Evolutionary conservation across 108 stramenopile species (phyloP).

Genomic region (Fragilaria crotonensis): DNA sequence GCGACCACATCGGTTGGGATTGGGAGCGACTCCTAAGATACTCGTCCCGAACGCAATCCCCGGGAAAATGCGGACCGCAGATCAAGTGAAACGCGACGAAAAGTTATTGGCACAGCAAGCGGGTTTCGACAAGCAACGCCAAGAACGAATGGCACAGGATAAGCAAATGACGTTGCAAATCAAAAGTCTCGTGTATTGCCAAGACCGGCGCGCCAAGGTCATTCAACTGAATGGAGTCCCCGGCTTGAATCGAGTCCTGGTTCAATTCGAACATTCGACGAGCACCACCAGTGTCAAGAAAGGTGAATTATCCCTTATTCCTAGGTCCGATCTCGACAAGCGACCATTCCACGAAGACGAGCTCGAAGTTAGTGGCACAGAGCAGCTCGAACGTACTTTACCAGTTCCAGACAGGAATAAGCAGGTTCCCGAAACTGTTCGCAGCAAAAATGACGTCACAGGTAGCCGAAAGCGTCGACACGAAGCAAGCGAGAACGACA

Average conservation of each 20-base stretch:
- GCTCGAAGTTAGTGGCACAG: background rate
- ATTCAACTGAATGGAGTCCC: conserved; percentile 68
- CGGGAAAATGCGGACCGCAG: conserved; percentile 22
- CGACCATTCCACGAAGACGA: conserved; percentile 40
- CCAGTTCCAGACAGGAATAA: background rate
- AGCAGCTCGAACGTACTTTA: no score
- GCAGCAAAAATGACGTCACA: background rate
- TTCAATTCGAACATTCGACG: conserved; percentile 50
- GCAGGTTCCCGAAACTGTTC: background rate
- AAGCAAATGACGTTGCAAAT: conserved; percentile 67
- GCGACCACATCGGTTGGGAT: conserved; percentile 73
- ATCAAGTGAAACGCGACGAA: conserved; percentile 64
- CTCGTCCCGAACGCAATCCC: conserved; percentile 17
- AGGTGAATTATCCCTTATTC: conserved; percentile 34
- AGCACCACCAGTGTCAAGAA: conserved; percentile 49
- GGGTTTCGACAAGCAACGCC: conserved; percentile 38
- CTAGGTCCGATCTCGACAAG: conserved; percentile 49
- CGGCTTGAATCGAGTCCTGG: conserved; percentile 70
- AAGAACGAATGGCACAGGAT: conserved; percentile 42
- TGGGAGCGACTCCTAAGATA: conserved; percentile 74
- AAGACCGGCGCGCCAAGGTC: conserved; percentile 37
- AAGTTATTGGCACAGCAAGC: conserved; percentile 30
- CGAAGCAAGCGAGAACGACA: background rate
- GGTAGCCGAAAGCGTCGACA: background rate
- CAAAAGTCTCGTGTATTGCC: conserved; percentile 58